phyloP scores from a whole-genome alignment of 1,139 yeast genomes.

The Zygoascus sp. region DNA sequence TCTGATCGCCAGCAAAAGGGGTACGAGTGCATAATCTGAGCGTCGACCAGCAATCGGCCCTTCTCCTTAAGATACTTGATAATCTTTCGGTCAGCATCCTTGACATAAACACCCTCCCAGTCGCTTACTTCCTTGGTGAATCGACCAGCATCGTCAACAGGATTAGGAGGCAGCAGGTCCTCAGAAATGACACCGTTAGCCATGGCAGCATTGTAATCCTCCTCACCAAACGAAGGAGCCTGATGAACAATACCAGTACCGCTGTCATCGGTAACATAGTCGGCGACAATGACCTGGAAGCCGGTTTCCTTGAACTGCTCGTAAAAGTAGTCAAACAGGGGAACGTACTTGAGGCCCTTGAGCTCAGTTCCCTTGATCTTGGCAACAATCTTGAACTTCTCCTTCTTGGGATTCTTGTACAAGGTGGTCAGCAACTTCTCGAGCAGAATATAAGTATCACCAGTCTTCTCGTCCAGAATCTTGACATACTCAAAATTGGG shows the following conservation, averaged over 20 bases:
- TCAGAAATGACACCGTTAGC: constrained; percentile 70
- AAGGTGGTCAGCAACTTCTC: constrained; percentile 76
- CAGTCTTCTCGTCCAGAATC: constrained; percentile 82
- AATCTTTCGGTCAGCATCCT: constrained; percentile 91
- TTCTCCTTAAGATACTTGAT: constrained; percentile 75
- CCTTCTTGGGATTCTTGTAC: constrained; percentile 91
- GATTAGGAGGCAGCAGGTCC: constrained; percentile 76
- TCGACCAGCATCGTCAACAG: constrained; percentile 86
- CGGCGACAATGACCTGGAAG: constrained; percentile 75
- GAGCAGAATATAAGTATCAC: constrained; percentile 71
- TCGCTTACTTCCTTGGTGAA: constrained; percentile 72
- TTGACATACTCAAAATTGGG: constrained; percentile 89
- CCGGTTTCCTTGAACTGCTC: constrained; percentile 69
- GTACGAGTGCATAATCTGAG: constrained; percentile 90
- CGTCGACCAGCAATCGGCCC: constrained; percentile 69
- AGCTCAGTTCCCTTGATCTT: constrained; percentile 73
- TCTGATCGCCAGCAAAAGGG: constrained; percentile 99
- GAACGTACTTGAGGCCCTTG: constrained; percentile 73
- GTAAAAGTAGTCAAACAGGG: constrained; percentile 76
- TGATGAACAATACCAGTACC: constrained; percentile 99
- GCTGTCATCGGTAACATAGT: constrained; percentile 84
- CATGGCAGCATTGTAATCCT: constrained; percentile 82
- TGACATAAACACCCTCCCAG: constrained; percentile 80
- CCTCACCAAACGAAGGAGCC: constrained; percentile 99
- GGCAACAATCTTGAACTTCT: constrained; percentile 78